Evolutionary conservation across 768 basidiomycete genomes (phyloP), one percentile per base, ranked within the genome.

Genomic region (Podaxis sp.): DNA sequence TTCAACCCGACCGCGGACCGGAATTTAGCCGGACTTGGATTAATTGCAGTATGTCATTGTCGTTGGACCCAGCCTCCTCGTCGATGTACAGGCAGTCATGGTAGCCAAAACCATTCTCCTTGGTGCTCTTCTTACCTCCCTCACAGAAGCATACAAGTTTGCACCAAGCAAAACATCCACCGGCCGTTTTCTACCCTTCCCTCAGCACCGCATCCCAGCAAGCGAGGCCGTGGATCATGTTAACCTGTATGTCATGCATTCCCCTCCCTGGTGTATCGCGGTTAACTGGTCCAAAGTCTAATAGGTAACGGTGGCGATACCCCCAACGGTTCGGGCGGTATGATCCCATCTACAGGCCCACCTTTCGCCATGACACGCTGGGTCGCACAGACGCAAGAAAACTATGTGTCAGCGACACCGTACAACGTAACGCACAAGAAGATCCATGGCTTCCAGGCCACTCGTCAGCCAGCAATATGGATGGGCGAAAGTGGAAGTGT

Each of bases 321-420:
- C 0, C 88, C 89, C 1, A 85, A 89, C 64, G 82, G 81, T 1
- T 86, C 86, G 0, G 89, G 89, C 27, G 89, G 89, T 0, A 90
- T 89, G 87, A 89, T 91, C 50, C 89, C 89, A 0, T 87, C 85
- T 36, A 81, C 81, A 2, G 85, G 84, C 4, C 89, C 90, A 2
- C 91, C 91, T 0, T 93, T 93, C 65, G 91, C 82, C 4, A 91
- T 91, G 90, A 91, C 90, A 0, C 82, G 91, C 35, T 92, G 91
- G 91, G 87, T 90, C 10, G 88, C 90, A 0, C 89, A 90, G 71
- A 92, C 88, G 7, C 82, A 88, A 61, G 75, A 84, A 59, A 91
- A 90, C 72, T 90, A 88, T 62, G 87, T 89, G 50, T 90, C 88
- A 4, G 79, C 85, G 9, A 84, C 84, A 1, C 87, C 89, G 3